Evolutionary conservation across 768 basidiomycete species (phyloP).

Genomic region (Mycena epipterygia): DNA sequence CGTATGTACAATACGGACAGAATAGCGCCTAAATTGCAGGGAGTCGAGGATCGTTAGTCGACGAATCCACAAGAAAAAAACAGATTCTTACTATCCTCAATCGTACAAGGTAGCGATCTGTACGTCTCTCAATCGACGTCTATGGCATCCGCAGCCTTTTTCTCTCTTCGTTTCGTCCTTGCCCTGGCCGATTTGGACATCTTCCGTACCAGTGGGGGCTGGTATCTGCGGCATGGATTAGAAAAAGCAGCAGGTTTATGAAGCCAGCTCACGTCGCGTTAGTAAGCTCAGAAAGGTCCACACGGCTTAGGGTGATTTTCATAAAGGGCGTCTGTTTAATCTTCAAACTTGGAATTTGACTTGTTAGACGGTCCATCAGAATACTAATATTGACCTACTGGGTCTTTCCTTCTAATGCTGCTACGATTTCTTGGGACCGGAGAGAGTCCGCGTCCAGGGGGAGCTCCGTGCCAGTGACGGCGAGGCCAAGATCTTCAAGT

Average conservation of each 20-base stretch:
- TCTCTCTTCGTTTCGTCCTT: constrained; percentile 57
- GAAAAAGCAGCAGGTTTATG: background rate
- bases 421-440: constrained; percentile 51
- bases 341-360: constrained; percentile 57
- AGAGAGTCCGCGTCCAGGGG: constrained; percentile 34
- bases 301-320: constrained; percentile 73
- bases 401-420: constrained; percentile 70
- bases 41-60: no score
- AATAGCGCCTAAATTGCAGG: no score
- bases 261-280: constrained; percentile 66
- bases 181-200: constrained; percentile 71
- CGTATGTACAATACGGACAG: no score
- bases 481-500: constrained; percentile 58
- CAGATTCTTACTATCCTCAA: background rate
- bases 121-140: background rate
- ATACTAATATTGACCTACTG: constrained; percentile 58
- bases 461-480: constrained; percentile 24
- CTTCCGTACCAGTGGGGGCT: constrained; percentile 64
- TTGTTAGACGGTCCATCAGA: background rate
- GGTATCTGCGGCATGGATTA: constrained; percentile 58
- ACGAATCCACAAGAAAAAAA: background rate
- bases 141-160: constrained; percentile 20
- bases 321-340: constrained; percentile 75
- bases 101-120: no score
- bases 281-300: constrained; percentile 55